Evolutionary conservation across 2,329 filamentous ascomycete genomes (phyloP).

Genomic region (Geosmithia flava): DNA sequence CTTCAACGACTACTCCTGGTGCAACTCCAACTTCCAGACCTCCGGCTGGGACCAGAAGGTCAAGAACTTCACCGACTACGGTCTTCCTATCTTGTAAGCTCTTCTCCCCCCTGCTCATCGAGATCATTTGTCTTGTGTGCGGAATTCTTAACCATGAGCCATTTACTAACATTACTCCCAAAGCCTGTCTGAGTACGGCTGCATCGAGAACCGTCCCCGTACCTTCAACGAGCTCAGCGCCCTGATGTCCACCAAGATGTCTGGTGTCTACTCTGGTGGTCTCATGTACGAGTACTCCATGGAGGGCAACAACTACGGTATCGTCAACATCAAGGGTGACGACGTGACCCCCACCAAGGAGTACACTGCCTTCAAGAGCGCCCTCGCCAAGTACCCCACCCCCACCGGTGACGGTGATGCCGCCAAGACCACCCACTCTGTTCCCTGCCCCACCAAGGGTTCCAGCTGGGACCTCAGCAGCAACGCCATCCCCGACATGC

Average conservation of each 20-base stretch:
- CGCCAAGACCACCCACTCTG: slow-evolving; percentile 30
- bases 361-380: slow-evolving; percentile 42
- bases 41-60: slow-evolving; percentile 86
- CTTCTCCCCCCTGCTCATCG: not conserved
- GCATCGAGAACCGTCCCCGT: slow-evolving; percentile 62
- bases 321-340: slow-evolving; percentile 52
- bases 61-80: slow-evolving; percentile 74
- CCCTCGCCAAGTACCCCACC: slow-evolving; percentile 33
- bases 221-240: slow-evolving; percentile 68
- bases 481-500: slow-evolving; percentile 37
- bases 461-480: slow-evolving; percentile 37
- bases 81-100: slow-evolving; percentile 65
- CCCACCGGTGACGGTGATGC: slow-evolving; percentile 39
- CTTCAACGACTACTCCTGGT: slow-evolving; percentile 87
- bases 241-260: slow-evolving; percentile 78
- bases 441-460: slow-evolving; percentile 36
- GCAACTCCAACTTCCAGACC: slow-evolving; percentile 54
- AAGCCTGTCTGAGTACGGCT: slow-evolving; percentile 84
- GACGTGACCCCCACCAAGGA: slow-evolving; percentile 45
- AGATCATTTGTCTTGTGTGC: no score
- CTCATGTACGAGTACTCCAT: slow-evolving; percentile 91
- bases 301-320: slow-evolving; percentile 68
- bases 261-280: slow-evolving; percentile 82
- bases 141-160: no score
- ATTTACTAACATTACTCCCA: not conserved